Conservation (phyloP, 2,329 filamentous ascomycete genomes). For the Aspergillus novofumigatus region DNA sequence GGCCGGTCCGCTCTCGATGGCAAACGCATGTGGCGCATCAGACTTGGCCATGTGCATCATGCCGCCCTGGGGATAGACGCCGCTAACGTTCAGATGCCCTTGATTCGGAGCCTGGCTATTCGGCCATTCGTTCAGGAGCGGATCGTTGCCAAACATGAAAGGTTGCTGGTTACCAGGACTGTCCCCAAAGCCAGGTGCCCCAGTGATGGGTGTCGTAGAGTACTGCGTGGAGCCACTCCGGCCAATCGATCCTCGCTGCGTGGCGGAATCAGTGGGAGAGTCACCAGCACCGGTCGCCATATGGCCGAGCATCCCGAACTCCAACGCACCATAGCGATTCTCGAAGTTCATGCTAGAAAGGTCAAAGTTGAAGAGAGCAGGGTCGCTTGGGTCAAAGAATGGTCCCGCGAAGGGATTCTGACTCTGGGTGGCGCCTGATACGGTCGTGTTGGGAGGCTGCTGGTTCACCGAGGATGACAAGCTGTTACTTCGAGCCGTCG, state of each 20-base stretch:
- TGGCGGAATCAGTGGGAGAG: conserved; percentile 61
- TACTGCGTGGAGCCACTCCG: conserved; percentile 40
- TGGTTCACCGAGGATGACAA: conserved; percentile 43
- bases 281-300: conserved; percentile 91
- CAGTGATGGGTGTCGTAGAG: conserved; percentile 31
- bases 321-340: conserved; percentile 90
- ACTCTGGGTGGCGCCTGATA: conserved; percentile 44
- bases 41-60: conserved; percentile 40
- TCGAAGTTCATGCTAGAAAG: conserved; percentile 91
- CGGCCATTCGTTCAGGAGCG: conserved; percentile 44
- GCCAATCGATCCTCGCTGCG: conserved; percentile 45
- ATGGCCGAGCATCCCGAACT: conserved; percentile 93
- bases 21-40: conserved; percentile 54
- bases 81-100: conserved; percentile 30
- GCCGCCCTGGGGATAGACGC: conserved; percentile 34
- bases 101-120: conserved; percentile 32
- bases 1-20: conserved; percentile 55
- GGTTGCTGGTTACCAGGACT: conserved; percentile 42
- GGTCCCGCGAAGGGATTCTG: conserved; percentile 48
- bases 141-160: conserved; percentile 43
- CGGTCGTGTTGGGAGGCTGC: conserved; percentile 44
- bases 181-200: conserved; percentile 39
- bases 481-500: conserved; percentile 30
- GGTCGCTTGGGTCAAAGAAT: conserved; percentile 87
- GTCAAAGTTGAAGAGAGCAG: conserved; percentile 92